Evolutionary conservation across 257 asterid species (phyloP).

Genomic region (Jasminum sambac): DNA sequence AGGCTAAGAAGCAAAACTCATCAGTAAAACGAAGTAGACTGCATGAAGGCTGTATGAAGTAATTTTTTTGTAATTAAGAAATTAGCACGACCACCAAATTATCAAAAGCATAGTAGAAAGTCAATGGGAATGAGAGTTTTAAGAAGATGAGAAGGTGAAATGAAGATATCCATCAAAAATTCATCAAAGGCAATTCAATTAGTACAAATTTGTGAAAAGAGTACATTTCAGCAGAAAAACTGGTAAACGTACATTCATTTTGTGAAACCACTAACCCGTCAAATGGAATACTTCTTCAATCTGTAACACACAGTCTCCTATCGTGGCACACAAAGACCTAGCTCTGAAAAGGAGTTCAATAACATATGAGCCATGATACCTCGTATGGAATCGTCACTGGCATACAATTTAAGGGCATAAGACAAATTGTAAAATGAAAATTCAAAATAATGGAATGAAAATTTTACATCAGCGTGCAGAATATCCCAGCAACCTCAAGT

Average conservation of each 20-base stretch:
- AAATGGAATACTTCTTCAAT: background rate
- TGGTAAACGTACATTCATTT: background rate
- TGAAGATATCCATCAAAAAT: background rate
- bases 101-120: background rate
- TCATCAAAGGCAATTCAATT: background rate
- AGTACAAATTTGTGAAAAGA: background rate
- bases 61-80: background rate
- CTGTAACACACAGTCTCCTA: background rate
- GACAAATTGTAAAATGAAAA: background rate
- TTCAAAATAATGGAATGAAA: background rate
- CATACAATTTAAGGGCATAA: too few relatives aligned
- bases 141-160: background rate
- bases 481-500: background rate
- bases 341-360: background rate
- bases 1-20: background rate
- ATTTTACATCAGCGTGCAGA: background rate
- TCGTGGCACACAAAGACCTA: background rate
- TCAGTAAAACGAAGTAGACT: background rate
- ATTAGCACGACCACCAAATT: background rate
- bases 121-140: background rate
- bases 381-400: background rate
- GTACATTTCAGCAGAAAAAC: background rate
- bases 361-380: background rate
- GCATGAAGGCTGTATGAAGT: background rate
- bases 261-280: background rate